Conservation (phyloP, 1,139 yeast species). For the Suhomyces bokatorum region DNA sequence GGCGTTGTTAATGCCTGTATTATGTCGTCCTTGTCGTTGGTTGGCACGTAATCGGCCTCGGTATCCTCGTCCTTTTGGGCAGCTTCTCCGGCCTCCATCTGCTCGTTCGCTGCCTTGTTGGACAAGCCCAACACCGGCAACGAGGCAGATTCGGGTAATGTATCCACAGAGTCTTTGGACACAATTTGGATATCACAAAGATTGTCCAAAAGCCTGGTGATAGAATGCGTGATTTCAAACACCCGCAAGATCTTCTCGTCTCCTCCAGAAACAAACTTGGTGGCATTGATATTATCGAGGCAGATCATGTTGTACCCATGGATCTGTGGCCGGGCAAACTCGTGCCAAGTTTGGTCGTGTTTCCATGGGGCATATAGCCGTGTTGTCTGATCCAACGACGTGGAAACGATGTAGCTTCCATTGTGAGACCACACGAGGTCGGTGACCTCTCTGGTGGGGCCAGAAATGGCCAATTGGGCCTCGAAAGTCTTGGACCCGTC, state of each 20-base stretch:
- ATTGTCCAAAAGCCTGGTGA: slow-evolving; percentile 59
- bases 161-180: slow-evolving; percentile 20
- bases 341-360: slow-evolving; percentile 65
- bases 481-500: slow-evolving; percentile 45
- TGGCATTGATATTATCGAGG: slow-evolving; percentile 58
- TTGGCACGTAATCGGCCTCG: slow-evolving; percentile 37
- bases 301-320: slow-evolving; percentile 98
- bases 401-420: slow-evolving; percentile 70
- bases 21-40: slow-evolving; percentile 44
- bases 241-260: slow-evolving; percentile 92
- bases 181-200: slow-evolving; percentile 49
- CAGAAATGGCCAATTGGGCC: slow-evolving; percentile 66
- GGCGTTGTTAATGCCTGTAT: slow-evolving; percentile 53
- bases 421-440: slow-evolving; percentile 76
- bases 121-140: slow-evolving; percentile 94
- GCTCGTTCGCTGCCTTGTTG: slow-evolving; percentile 74
- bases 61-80: slow-evolving; percentile 36
- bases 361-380: slow-evolving; percentile 73
- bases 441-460: slow-evolving; percentile 72
- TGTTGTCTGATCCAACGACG: slow-evolving; percentile 91
- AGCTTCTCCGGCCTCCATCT: slow-evolving; percentile 43
- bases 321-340: slow-evolving; percentile 94
- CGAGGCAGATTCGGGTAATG: slow-evolving; percentile 76
- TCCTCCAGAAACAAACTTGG: slow-evolving; percentile 86
- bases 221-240: slow-evolving; percentile 85